Percentiles rank a stretch among this genome's conserved stretches.
Conservation (phyloP, 2,329 filamentous ascomycete genomes). For the Sordariomycetes sp. region DNA sequence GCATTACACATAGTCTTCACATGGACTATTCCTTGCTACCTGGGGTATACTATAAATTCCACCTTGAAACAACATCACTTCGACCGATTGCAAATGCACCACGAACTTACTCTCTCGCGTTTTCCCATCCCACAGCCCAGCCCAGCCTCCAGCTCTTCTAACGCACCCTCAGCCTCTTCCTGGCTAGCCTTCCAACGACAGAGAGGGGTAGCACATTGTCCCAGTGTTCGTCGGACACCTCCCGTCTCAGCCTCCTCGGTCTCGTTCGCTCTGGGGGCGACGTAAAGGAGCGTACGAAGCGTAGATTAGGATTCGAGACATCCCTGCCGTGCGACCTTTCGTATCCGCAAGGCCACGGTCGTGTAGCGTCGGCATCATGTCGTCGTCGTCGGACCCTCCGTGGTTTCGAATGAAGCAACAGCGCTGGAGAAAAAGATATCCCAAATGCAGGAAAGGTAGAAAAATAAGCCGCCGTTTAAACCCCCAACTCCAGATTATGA, state of each 20-base stretch:
- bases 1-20: slow-evolving; percentile 5
- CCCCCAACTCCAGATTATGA: slow-evolving; percentile 11
- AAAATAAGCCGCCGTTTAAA: slow-evolving; percentile 10
- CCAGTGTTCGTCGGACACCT: neutral
- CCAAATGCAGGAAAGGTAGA: slow-evolving; percentile 7
- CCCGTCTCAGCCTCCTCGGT: neutral
- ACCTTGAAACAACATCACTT: slow-evolving; percentile 13
- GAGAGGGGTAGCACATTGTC: neutral
- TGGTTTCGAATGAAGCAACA: slow-evolving; percentile 8
- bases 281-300: slow-evolving; percentile 3
- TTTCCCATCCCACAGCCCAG: neutral
- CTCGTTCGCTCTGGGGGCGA: neutral
- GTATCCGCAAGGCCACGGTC: neutral
- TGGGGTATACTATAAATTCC: slow-evolving; percentile 26
- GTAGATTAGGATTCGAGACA: neutral
- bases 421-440: slow-evolving; percentile 9
- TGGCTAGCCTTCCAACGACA: neutral
- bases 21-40: slow-evolving; percentile 19
- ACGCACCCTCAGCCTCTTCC: neutral
- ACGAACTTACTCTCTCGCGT: neutral
- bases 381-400: neutral
- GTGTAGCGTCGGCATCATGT: slow-evolving; percentile 1
- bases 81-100: neutral
- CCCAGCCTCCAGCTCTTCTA: neutral
- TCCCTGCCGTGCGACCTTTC: neutral